These are phyloP conservation scores for Urtica urens DNA, from an alignment of 306 rosid genomes.

Conservation along the genomic window DNA sequence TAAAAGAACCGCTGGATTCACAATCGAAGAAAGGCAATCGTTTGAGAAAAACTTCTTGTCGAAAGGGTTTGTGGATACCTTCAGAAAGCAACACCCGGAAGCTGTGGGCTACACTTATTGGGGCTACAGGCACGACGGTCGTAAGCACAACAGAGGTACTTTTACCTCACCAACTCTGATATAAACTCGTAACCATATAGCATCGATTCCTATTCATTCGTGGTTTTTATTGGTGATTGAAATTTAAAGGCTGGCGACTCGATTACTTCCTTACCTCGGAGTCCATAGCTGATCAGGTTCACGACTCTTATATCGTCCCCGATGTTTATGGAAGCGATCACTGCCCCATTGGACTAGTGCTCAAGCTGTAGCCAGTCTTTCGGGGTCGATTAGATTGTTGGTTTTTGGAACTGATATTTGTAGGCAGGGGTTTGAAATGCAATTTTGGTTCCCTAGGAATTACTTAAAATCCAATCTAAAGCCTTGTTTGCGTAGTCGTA, in stretches of 20 bases:
- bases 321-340: conserved; percentile 85
- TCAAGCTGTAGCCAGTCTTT: conserved; percentile 46
- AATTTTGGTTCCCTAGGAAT: too few species aligned
- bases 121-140: conserved; percentile 83
- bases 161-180: background rate
- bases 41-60: conserved; percentile 63
- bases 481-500: too few species aligned
- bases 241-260: conserved; percentile 81
- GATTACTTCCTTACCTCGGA: conserved; percentile 93
- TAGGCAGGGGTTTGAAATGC: background rate
- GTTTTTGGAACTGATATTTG: conserved; percentile 4
- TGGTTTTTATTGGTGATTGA: background rate
- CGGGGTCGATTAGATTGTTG: background rate
- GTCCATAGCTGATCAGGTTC: conserved; percentile 58
- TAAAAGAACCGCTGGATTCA: conserved; percentile 86
- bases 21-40: conserved; percentile 85
- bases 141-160: conserved; percentile 73
- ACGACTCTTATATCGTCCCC: conserved; percentile 82
- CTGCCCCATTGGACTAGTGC: conserved; percentile 72
- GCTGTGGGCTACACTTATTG: conserved; percentile 89
- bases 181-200: background rate
- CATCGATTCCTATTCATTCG: background rate
- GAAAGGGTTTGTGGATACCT: conserved; percentile 79
- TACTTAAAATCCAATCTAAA: too few species aligned
- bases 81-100: conserved; percentile 74